Evolutionary conservation across 2,329 filamentous ascomycete genomes (phyloP).

Genomic region (Aureobasidium sp.): DNA sequence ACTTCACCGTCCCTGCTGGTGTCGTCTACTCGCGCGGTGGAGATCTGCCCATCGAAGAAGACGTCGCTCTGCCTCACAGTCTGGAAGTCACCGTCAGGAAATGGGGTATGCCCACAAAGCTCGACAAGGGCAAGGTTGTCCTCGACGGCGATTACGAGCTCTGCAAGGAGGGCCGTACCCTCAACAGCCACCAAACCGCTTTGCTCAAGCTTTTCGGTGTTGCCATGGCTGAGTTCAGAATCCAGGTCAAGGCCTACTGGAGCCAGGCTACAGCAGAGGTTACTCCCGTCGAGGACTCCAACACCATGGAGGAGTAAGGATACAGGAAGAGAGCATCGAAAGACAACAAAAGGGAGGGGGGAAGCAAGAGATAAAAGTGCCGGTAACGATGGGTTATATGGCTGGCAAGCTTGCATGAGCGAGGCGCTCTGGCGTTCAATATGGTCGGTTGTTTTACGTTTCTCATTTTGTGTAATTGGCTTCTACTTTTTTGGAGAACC

Average conservation of each 20-base stretch:
- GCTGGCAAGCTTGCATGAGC: conserved; percentile 15
- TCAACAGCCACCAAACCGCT: conserved; percentile 89
- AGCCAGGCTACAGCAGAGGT: conserved; percentile 29
- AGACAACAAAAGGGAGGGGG: neutral
- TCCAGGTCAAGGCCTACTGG: conserved; percentile 62
- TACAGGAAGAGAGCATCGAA: neutral
- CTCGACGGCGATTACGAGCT: conserved; percentile 67
- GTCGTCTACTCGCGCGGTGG: conserved; percentile 71
- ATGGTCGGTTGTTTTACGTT: neutral
- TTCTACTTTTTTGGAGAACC: neutral
- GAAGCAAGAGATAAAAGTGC: neutral
- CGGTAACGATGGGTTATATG: neutral
- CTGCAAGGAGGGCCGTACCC: conserved; percentile 73
- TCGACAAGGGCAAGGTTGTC: conserved; percentile 82
- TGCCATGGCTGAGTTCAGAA: conserved; percentile 81
- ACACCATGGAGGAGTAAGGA: conserved; percentile 25
- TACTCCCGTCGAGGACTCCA: conserved; percentile 25
- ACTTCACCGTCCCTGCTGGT: conserved; percentile 77
- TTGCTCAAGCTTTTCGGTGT: conserved; percentile 91
- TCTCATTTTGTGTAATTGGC: neutral
- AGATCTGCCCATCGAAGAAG: conserved; percentile 70
- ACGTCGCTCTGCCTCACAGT: conserved; percentile 79
- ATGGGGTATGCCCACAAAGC: conserved; percentile 79
- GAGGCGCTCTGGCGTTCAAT: conserved; percentile 15
- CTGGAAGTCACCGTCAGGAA: conserved; percentile 86